These are phyloP conservation scores for Cyclotella atomus DNA, from an alignment of 108 stramenopile species.

Conservation along the genomic window DNA sequence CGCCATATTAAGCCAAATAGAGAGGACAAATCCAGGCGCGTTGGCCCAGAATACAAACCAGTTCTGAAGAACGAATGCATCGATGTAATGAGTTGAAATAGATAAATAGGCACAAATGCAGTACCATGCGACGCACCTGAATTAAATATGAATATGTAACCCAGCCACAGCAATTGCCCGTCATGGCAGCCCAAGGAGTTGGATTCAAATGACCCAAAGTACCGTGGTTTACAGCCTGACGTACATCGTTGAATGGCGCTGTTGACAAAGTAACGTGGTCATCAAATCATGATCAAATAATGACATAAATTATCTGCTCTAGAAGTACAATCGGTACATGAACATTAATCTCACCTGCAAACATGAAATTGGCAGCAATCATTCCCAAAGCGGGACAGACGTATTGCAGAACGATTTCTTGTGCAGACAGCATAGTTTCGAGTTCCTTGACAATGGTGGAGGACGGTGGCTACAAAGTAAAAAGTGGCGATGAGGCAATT, in stretches of 20 bases:
- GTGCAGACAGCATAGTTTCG: constrained; percentile 21
- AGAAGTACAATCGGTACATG: not conserved
- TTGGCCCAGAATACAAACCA: constrained; percentile 77
- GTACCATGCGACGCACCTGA: constrained; percentile 6
- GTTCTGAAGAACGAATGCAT: constrained; percentile 32
- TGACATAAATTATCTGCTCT: not conserved
- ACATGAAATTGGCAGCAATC: constrained; percentile 68
- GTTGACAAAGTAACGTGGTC: not conserved
- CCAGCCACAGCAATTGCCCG: constrained; percentile 82
- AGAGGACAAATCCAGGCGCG: constrained; percentile 69
- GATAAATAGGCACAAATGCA: not conserved
- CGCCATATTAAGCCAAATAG: constrained; percentile 75
- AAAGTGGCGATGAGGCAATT: too few relatives aligned
- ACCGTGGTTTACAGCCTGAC: constrained; percentile 51
- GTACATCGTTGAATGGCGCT: constrained; percentile 63
- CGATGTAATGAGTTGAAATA: constrained; percentile 29
- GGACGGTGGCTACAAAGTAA: too few relatives aligned
- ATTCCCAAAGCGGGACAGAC: constrained; percentile 65
- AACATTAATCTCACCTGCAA: constrained; percentile 41
- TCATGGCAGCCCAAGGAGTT: constrained; percentile 84
- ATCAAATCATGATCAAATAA: not conserved
- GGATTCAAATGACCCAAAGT: constrained; percentile 76
- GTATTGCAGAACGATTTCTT: constrained; percentile 68
- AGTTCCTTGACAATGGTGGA: not conserved
- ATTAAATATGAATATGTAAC: constrained; percentile 62